phyloP scores from a whole-genome alignment of 805 yeast species.

The Maudiozyma saulgeensis region DNA sequence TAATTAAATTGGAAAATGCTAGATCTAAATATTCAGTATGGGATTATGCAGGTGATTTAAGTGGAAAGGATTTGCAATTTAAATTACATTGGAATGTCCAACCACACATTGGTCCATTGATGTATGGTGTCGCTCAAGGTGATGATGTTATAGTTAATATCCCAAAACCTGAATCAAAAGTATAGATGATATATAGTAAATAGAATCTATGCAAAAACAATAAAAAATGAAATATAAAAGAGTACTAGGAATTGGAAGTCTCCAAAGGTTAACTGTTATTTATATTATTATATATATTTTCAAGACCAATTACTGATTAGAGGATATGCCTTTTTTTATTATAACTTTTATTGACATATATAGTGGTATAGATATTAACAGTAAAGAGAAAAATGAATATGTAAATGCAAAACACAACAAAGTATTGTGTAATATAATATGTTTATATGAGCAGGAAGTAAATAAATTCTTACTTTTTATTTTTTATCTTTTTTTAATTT shows the following conservation, averaged over 20 bases:
- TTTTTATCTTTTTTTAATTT: not conserved
- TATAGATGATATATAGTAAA: not conserved
- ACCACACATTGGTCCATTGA: conserved; percentile 77
- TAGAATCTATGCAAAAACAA: not conserved
- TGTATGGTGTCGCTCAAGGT: conserved; percentile 49
- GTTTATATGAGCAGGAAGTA: not conserved
- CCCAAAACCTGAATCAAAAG: conserved; percentile 1
- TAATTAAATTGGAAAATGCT: conserved; percentile 39
- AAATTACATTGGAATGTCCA: conserved; percentile 85
- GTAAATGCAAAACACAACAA: not conserved
- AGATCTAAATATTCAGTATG: conserved; percentile 77
- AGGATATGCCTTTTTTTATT: too few relatives aligned
- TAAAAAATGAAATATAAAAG: too few relatives aligned
- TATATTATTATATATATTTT: too few relatives aligned
- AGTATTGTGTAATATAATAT: not conserved
- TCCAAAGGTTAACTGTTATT: too few relatives aligned
- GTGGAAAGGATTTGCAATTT: conserved; percentile 56
- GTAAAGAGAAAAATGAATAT: not conserved
- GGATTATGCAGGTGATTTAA: conserved; percentile 58
- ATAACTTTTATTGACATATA: too few relatives aligned
- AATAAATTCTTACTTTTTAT: not conserved
- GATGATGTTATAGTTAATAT: conserved; percentile 6
- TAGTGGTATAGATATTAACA: not conserved
- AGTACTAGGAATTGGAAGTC: too few relatives aligned
- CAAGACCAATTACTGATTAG: too few relatives aligned